Conservation (phyloP, 2,329 filamentous ascomycete genomes). For the Fusarium verticillioides region DNA sequence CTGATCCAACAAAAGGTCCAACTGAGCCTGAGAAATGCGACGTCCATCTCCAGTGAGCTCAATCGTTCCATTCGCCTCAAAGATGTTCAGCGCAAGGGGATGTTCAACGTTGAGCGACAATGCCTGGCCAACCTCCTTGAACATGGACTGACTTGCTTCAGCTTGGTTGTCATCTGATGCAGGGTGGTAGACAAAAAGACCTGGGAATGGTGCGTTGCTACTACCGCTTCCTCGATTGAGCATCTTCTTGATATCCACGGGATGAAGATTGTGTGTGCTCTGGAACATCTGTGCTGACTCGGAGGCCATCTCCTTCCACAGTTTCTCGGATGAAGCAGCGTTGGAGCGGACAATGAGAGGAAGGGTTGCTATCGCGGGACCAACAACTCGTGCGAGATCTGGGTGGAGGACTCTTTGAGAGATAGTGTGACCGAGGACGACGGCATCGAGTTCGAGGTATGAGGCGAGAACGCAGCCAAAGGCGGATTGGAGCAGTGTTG, state of each 20-base stretch:
- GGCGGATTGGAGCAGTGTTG: conserved; percentile 9
- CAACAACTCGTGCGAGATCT: background rate
- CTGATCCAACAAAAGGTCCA: conserved; percentile 11
- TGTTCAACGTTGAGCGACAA: conserved; percentile 29
- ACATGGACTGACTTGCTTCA: background rate
- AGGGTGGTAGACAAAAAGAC: conserved; percentile 25
- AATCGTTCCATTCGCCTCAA: background rate
- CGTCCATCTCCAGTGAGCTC: conserved; percentile 28
- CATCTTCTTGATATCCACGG: conserved; percentile 24
- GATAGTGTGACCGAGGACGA: conserved; percentile 14
- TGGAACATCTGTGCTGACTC: conserved; percentile 9
- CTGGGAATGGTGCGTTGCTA: conserved; percentile 8
- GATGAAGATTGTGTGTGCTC: conserved; percentile 7
- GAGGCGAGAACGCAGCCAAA: conserved; percentile 21
- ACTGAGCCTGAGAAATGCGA: conserved; percentile 12
- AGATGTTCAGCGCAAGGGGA: conserved; percentile 16
- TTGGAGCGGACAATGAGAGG: conserved; percentile 14
- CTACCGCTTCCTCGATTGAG: background rate
- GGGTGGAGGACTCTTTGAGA: conserved; percentile 14
- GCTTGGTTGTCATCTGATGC: background rate
- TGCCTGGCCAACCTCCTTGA: conserved; percentile 13
- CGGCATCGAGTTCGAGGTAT: background rate
- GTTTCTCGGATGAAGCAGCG: background rate
- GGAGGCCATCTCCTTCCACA: conserved; percentile 8
- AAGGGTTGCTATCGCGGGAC: conserved; percentile 19